Conservation (phyloP, 176 grass and related monocot genomes). For the Puccinellia tenuiflora region DNA sequence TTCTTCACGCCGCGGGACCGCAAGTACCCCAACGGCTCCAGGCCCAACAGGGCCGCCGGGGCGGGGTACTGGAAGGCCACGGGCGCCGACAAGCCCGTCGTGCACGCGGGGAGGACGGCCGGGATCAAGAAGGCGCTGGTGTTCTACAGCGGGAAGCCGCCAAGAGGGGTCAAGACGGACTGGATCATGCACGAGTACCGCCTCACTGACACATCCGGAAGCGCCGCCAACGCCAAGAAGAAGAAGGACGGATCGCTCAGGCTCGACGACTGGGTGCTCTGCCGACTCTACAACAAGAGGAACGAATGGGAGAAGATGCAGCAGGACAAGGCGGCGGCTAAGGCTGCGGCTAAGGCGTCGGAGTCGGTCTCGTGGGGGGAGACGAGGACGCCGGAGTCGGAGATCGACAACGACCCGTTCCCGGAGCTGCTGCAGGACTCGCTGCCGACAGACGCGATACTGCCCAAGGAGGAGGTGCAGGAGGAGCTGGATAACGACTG, state of each 20-base stretch:
- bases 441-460: background rate
- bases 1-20: slow-evolving; percentile 84
- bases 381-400: slow-evolving; percentile 64
- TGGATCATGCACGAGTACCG: slow-evolving; percentile 99
- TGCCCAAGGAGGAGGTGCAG: slow-evolving; percentile 30
- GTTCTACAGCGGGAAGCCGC: slow-evolving; percentile 70
- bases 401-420: slow-evolving; percentile 59
- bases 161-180: slow-evolving; percentile 63
- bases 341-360: background rate
- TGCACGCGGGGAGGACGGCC: background rate
- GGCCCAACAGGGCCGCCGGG: slow-evolving; percentile 60
- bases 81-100: slow-evolving; percentile 67
- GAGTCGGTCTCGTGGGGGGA: slow-evolving; percentile 18
- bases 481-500: slow-evolving; percentile 33
- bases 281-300: slow-evolving; percentile 79
- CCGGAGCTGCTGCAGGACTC: slow-evolving; percentile 22
- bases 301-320: slow-evolving; percentile 74
- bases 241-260: slow-evolving; percentile 43
- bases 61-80: slow-evolving; percentile 86
- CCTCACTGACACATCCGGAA: slow-evolving; percentile 34
- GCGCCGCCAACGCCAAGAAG: slow-evolving; percentile 27
- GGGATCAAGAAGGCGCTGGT: slow-evolving; percentile 94
- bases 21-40: slow-evolving; percentile 80
- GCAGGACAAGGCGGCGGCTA: background rate
- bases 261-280: slow-evolving; percentile 85